phyloP scores from a whole-genome alignment of 148 eudicot species.

The Arctostaphylos glauca region DNA sequence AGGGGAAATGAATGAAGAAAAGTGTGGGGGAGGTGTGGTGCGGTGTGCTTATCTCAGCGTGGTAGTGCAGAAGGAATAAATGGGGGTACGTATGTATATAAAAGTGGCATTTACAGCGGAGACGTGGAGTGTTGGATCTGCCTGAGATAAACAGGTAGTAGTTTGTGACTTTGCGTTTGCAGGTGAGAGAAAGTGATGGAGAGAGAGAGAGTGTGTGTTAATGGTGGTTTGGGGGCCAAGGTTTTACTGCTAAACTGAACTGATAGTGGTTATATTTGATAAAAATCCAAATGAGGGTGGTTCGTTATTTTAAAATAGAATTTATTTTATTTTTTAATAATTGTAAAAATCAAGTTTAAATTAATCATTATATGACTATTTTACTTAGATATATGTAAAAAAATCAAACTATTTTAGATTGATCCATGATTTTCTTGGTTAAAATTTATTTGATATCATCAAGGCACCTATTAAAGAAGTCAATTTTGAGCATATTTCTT shows the following conservation, averaged over 20 bases:
- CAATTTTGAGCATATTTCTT: no score
- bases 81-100: not conserved
- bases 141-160: slow-evolving; percentile 11
- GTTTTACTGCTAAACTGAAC: not conserved
- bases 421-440: no score
- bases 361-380: no score
- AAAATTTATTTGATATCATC: no score
- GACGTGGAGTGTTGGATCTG: slow-evolving; percentile 26
- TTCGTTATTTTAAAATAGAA: no score
- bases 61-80: not conserved
- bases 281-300: no score
- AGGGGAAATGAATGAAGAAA: no score
- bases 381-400: no score
- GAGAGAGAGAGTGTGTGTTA: not conserved
- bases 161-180: slow-evolving; percentile 9
- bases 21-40: not conserved
- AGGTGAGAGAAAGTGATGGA: not conserved
- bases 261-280: not conserved
- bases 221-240: not conserved
- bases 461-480: no score
- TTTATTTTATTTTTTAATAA: no score
- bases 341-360: no score
- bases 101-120: not conserved
- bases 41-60: not conserved
- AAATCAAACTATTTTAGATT: no score